Evolutionary conservation across 164 flowering plant genomes (phyloP).

Genomic region (Annona squamosa): DNA sequence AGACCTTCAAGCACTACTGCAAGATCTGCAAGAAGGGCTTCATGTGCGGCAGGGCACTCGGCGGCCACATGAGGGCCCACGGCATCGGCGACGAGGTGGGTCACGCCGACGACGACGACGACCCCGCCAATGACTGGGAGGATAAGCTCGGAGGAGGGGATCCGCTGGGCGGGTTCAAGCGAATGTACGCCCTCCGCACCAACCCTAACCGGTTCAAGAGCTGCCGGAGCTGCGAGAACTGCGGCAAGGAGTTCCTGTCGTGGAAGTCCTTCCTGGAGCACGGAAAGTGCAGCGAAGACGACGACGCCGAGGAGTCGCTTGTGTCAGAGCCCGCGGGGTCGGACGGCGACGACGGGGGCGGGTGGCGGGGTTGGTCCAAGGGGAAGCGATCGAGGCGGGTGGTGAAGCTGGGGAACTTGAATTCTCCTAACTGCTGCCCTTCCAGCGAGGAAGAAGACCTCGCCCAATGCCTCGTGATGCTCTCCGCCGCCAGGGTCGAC

Average conservation of each 20-base stretch:
- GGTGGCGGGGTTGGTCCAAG: constrained; percentile 55
- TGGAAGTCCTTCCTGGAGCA: constrained; percentile 95
- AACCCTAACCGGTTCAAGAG: constrained; percentile 74
- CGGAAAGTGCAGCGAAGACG: constrained; percentile 56
- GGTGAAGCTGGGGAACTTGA: constrained; percentile 33
- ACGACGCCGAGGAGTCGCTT: constrained; percentile 40
- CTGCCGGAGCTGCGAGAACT: constrained; percentile 66
- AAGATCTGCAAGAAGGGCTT: constrained; percentile 90
- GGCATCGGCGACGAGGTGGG: constrained; percentile 73
- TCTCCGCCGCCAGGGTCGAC: constrained; percentile 60
- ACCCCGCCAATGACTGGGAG: constrained; percentile 38
- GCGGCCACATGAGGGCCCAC: constrained; percentile 99
- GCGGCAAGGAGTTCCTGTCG: constrained; percentile 78
- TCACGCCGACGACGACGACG: constrained; percentile 52
- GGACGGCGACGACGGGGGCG: constrained; percentile 37
- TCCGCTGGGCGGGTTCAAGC: constrained; percentile 32
- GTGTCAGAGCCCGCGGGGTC: constrained; percentile 48
- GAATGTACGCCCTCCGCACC: constrained; percentile 77
- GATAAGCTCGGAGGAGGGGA: constrained; percentile 28
- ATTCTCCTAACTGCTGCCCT: constrained; percentile 23
- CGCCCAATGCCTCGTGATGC: constrained; percentile 72
- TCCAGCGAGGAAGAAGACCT: constrained; percentile 76
- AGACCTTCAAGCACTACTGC: constrained; percentile 65
- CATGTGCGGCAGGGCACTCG: constrained; percentile 87
- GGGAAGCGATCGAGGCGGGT: constrained; percentile 60